Evolutionary conservation across 192 early-diverging fungal genomes (phyloP), one percentile per base, ranked within the genome.

Genomic region (Coemansia erecta): DNA sequence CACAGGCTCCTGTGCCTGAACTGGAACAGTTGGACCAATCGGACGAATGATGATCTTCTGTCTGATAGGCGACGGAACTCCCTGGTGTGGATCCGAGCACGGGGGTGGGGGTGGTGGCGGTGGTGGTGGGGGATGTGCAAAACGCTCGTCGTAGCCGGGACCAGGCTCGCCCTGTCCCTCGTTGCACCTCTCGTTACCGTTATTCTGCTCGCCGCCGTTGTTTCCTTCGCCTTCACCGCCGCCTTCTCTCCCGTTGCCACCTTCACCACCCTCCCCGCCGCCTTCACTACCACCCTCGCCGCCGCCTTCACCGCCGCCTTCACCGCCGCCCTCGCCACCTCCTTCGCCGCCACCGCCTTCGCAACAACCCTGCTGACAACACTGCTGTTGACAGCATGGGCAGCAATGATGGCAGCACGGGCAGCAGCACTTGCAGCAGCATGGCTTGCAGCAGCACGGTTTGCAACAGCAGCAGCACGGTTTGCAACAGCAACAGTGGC

Each of bases 381-480:
- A 41, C 18, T 18, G 41, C 42, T 55, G 44, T 21, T 72, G 70
- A 22, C 55, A 46, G 51, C 60, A 69, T 23, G 51, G 51, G 14
- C 51, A 39, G 35, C 66, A 62, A 8, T 53, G 66, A 22, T 66
- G 70, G 15, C 63, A 62, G 39, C 63, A 59, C 8, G 51, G 51
- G 37, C 64, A 69, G 13, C 64, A 67, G 7, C 11, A 42, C 31
- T 60, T 43, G 58, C 66, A 69, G 52, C 56, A 58, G 49, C 72
- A 75, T 1, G 62, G 63, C 33, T 75, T 63, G 56, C 72, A 75
- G 51, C 66, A 68, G 40, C 72, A 75, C 7, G 66, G 66, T 26
- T 72, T 64, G 56, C 72, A 75, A 19, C 72, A 74, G 53, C 72
- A 74, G 48, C 72, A 75, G 22, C 72, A 75, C 11, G 72, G 72